These are phyloP conservation scores for Cicer judaicum DNA, from an alignment of 306 rosid genomes.

Conservation along the genomic window DNA sequence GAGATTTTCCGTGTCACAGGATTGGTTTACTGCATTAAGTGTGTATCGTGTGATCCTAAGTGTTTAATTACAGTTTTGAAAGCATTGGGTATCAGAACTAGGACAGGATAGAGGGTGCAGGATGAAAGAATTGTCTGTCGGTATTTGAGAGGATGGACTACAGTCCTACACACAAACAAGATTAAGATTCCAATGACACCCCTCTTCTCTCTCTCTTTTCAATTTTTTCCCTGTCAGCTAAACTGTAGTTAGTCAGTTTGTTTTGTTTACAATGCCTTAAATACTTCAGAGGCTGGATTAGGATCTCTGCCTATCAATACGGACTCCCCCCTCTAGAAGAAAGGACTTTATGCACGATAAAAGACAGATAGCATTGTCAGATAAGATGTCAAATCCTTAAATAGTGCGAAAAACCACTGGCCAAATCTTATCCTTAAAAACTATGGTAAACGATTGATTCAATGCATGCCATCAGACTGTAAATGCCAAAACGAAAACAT, in stretches of 20 bases:
- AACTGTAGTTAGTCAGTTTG: not conserved
- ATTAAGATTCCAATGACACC: not conserved
- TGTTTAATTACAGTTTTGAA: not conserved
- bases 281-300: not conserved
- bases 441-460: too few relatives aligned
- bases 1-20: not conserved
- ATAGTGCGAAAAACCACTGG: too few relatives aligned
- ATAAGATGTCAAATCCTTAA: too few relatives aligned
- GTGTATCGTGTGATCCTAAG: not conserved
- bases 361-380: too few relatives aligned
- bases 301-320: too few relatives aligned
- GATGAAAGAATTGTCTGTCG: not conserved
- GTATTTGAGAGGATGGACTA: not conserved
- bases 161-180: not conserved
- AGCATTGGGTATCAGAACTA: conserved; percentile 3
- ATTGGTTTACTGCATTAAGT: not conserved
- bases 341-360: too few relatives aligned
- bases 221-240: not conserved
- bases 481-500: not conserved
- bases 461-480: too few relatives aligned
- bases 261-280: not conserved
- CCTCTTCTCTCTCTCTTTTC: not conserved
- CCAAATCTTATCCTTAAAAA: too few relatives aligned
- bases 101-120: not conserved
- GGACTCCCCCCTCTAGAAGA: too few relatives aligned